These are phyloP conservation scores for Apiospora koreana DNA, from an alignment of 2,329 filamentous ascomycete species.

Conservation along the genomic window DNA sequence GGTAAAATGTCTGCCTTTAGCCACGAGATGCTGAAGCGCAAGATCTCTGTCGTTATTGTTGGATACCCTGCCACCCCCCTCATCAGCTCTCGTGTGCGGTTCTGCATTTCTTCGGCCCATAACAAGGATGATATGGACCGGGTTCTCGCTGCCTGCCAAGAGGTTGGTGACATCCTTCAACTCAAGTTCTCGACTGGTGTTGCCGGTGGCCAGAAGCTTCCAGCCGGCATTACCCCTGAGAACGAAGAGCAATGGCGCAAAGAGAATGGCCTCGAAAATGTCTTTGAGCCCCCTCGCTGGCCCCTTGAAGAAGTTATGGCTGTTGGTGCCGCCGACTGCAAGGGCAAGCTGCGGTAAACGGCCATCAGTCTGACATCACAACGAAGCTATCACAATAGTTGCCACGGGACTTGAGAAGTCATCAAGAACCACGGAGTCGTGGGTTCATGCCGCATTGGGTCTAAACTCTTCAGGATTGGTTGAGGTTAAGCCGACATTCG, in stretches of 20 bases:
- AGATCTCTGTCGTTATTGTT: conserved; percentile 96
- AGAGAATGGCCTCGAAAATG: conserved; percentile 66
- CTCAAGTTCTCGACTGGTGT: conserved; percentile 97
- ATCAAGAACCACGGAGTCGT: conserved; percentile 31
- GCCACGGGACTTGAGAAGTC: conserved; percentile 22
- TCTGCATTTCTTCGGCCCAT: conserved; percentile 94
- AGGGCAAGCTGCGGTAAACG: conserved; percentile 65
- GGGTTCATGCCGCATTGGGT: conserved; percentile 23
- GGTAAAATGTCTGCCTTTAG: conserved; percentile 98
- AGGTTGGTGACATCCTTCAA: conserved; percentile 88
- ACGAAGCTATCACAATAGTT: conserved; percentile 28
- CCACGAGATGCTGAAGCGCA: conserved; percentile 96
- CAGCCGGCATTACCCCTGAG: conserved; percentile 69
- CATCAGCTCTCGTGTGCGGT: conserved; percentile 90
- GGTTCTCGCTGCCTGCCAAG: conserved; percentile 83
- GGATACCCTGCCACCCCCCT: conserved; percentile 96
- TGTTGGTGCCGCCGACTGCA: conserved; percentile 73
- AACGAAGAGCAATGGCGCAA: conserved; percentile 70
- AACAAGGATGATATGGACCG: conserved; percentile 98
- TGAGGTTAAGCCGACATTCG: conserved; percentile 17
- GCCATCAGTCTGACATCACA: not conserved
- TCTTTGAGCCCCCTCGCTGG: conserved; percentile 80
- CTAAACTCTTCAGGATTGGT: conserved; percentile 21
- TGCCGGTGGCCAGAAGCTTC: conserved; percentile 81
- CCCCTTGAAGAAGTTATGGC: conserved; percentile 78